Conservation (phyloP, 169 alveolate species). For the Plasmodium sp. region DNA sequence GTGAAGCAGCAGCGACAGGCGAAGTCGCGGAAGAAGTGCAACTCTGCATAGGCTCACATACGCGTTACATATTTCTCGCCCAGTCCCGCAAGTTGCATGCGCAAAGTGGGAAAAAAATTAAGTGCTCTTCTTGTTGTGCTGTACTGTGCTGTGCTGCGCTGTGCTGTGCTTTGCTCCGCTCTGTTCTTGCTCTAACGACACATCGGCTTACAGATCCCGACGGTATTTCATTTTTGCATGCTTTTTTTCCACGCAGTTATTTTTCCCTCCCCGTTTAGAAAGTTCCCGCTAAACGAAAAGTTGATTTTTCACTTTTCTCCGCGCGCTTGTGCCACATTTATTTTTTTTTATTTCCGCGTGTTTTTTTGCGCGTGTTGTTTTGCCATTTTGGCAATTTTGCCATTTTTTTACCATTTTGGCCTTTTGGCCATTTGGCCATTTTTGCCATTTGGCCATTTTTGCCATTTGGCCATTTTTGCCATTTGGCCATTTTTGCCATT, state of each 20-base stretch:
- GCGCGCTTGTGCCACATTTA: not conserved
- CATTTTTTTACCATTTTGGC: not conserved
- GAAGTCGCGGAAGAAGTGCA: not conserved
- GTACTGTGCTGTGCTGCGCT: not conserved
- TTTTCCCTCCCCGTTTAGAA: not conserved
- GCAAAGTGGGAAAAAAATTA: not conserved
- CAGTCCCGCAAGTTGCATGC: not conserved
- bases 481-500: not conserved
- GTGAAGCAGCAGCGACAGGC: not conserved
- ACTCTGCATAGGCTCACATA: not conserved
- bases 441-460: not conserved
- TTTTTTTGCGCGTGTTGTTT: not conserved
- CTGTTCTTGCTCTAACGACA: not conserved
- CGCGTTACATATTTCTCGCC: not conserved
- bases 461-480: not conserved
- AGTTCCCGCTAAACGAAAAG: not conserved
- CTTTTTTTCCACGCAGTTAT: not conserved
- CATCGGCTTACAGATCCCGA: too few relatives aligned
- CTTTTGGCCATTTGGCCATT: not conserved
- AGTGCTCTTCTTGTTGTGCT: not conserved
- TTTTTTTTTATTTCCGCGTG: not conserved
- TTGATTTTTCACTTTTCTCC: not conserved
- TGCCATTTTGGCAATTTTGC: not conserved
- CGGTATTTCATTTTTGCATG: not conserved
- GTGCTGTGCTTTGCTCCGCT: not conserved